Conservation (phyloP, 352 stramenopile genomes). For the Phytophthora constricta region DNA sequence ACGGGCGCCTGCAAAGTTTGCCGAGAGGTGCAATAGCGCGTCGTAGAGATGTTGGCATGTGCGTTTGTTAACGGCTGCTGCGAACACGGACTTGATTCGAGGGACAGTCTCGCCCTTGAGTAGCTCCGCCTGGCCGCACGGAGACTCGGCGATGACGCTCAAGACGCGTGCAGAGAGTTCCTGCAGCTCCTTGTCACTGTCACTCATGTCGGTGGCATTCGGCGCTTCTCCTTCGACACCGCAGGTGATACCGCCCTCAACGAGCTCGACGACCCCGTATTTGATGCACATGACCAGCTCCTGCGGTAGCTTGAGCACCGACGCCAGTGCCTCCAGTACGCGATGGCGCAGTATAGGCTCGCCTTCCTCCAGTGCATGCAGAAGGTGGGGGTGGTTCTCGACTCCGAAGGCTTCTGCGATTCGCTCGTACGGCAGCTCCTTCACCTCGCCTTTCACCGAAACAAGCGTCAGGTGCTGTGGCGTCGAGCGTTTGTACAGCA, state of each 20-base stretch:
- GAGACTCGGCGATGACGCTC: conserved; percentile 59
- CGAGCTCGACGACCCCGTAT: conserved; percentile 58
- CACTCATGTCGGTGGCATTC: conserved; percentile 7
- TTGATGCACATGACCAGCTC: conserved; percentile 72
- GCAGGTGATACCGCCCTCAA: conserved; percentile 41
- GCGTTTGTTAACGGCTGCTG: conserved; percentile 24
- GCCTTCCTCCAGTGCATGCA: conserved; percentile 64
- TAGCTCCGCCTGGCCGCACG: conserved; percentile 46
- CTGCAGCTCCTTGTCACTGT: conserved; percentile 50
- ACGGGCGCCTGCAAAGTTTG: conserved; percentile 54
- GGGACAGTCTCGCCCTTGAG: conserved; percentile 46
- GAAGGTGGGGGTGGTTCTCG: conserved; percentile 74
- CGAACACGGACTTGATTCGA: conserved; percentile 58
- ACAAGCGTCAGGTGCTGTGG: conserved; percentile 67
- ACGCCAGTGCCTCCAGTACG: conserved; percentile 51
- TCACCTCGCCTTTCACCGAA: conserved; percentile 54
- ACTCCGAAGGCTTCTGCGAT: conserved; percentile 72
- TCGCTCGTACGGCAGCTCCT: conserved; percentile 61
- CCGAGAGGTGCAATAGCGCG: conserved; percentile 48
- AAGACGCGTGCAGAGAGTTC: conserved; percentile 60
- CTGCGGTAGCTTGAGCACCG: conserved; percentile 67
- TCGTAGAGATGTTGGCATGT: conserved; percentile 63
- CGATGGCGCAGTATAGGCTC: conserved; percentile 56
- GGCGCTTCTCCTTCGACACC: conserved; percentile 6
- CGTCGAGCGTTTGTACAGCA: conserved; percentile 72